A percentile compares a stretch with the other conserved stretches of the same genome.
These are phyloP conservation scores for Alternaria triticimaculans DNA, from an alignment of 2,329 filamentous ascomycete species.

Conservation along the genomic window DNA sequence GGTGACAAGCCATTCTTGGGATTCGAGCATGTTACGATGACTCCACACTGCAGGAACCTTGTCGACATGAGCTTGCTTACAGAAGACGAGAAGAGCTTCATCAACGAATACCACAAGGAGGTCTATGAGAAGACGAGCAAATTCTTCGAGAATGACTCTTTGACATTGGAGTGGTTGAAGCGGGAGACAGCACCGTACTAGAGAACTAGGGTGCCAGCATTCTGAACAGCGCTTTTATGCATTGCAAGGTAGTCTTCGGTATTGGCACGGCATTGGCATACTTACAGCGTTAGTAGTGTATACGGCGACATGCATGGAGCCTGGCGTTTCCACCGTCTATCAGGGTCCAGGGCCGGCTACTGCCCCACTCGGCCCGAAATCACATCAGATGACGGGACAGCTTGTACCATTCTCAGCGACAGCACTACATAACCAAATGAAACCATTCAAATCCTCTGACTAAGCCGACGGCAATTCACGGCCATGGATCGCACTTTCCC, in stretches of 20 bases:
- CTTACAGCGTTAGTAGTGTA: conserved; percentile 21
- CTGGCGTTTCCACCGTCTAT: conserved; percentile 18
- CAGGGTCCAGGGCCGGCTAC: conserved; percentile 15
- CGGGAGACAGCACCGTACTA: conserved; percentile 75
- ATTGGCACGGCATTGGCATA: conserved; percentile 23
- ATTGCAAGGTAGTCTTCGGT: conserved; percentile 18
- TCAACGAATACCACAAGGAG: conserved; percentile 84
- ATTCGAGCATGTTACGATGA: conserved; percentile 98
- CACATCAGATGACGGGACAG: conserved; percentile 6
- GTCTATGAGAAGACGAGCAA: conserved; percentile 80
- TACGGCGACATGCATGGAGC: conserved; percentile 16
- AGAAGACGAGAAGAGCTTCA: conserved; percentile 77
- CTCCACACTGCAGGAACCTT: conserved; percentile 88
- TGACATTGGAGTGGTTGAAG: conserved; percentile 81
- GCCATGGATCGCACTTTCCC: conserved; percentile 4
- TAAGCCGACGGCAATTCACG: conserved; percentile 36
- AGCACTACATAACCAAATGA: background rate
- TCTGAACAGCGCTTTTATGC: conserved; percentile 1
- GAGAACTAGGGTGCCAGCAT: background rate
- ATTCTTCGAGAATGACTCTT: conserved; percentile 75
- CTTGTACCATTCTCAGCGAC: conserved; percentile 1
- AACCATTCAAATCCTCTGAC: conserved; percentile 16
- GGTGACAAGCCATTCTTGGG: conserved; percentile 93
- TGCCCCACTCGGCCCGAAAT: conserved; percentile 11
- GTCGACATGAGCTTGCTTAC: conserved; percentile 79